Percentiles rank a stretch among this genome's conserved stretches.
Conservation (phyloP, 2,329 filamentous ascomycete species). For the Sporothrix brunneoviolacea region DNA sequence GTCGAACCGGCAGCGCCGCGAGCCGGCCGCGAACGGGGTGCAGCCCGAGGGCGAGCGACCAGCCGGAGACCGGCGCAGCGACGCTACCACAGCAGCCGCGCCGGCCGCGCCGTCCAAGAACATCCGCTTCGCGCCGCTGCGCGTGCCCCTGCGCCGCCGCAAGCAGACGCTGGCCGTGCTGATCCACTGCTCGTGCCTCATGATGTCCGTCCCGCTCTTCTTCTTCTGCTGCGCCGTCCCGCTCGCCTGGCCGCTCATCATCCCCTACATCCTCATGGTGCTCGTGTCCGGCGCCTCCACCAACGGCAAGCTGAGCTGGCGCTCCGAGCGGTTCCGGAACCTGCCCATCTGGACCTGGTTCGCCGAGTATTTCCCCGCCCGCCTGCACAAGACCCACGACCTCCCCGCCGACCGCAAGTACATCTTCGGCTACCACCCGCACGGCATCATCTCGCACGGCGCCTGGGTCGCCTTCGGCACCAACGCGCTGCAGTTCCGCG, state of each 20-base stretch:
- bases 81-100: not conserved
- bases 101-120: conserved; percentile 26
- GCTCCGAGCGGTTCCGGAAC: conserved; percentile 67
- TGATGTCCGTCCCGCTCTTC: conserved; percentile 68
- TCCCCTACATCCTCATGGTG: conserved; percentile 76
- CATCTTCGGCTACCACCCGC: conserved; percentile 94
- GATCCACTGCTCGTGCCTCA: conserved; percentile 65
- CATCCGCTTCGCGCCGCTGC: conserved; percentile 79
- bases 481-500: conserved; percentile 77
- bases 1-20: not conserved
- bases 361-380: conserved; percentile 85
- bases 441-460: conserved; percentile 93
- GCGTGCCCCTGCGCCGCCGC: conserved; percentile 63
- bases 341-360: conserved; percentile 81
- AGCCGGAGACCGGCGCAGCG: too few species aligned
- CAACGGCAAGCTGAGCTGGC: conserved; percentile 66
- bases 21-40: not conserved
- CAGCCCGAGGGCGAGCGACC: too few species aligned
- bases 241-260: conserved; percentile 74
- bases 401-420: conserved; percentile 82
- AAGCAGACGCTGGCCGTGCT: conserved; percentile 74
- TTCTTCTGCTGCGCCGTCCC: conserved; percentile 89
- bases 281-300: conserved; percentile 71
- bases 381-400: conserved; percentile 74
- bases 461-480: conserved; percentile 88